These are phyloP conservation scores for Withania somnifera DNA, from an alignment of 305 asterid species.

Conservation along the genomic window DNA sequence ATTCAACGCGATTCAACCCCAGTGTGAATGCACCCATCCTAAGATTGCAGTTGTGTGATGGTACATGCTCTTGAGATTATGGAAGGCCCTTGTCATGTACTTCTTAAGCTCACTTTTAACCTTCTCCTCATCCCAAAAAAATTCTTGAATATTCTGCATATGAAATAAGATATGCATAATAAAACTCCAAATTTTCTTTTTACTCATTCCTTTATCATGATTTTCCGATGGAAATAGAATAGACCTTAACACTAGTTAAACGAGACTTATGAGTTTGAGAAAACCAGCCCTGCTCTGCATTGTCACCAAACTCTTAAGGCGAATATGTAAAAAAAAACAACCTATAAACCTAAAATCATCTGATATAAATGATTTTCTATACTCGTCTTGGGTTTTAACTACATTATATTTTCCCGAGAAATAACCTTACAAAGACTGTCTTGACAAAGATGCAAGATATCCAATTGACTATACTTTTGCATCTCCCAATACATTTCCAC, in stretches of 20 bases:
- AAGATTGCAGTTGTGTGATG: slow-evolving; percentile 65
- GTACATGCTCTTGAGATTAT: slow-evolving; percentile 61
- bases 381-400: not conserved
- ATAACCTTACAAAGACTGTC: not conserved
- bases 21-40: slow-evolving; percentile 91
- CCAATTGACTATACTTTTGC: not conserved
- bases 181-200: not conserved
- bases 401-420: not conserved
- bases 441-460: not conserved
- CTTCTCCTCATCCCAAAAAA: slow-evolving; percentile 90
- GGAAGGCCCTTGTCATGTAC: slow-evolving; percentile 78
- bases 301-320: not conserved
- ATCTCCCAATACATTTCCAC: not conserved
- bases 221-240: not conserved
- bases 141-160: slow-evolving; percentile 83
- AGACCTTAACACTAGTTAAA: no score
- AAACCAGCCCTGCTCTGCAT: not conserved
- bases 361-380: not conserved
- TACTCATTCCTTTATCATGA: not conserved
- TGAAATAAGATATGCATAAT: not conserved
- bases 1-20: slow-evolving; percentile 88
- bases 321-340: not conserved
- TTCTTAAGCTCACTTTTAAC: slow-evolving; percentile 64
- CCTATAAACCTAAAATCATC: not conserved
- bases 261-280: not conserved